Evolutionary conservation across 1,284 basidiomycete genomes (phyloP).

Genomic region (Sporisorium iseilematis-ciliati): DNA sequence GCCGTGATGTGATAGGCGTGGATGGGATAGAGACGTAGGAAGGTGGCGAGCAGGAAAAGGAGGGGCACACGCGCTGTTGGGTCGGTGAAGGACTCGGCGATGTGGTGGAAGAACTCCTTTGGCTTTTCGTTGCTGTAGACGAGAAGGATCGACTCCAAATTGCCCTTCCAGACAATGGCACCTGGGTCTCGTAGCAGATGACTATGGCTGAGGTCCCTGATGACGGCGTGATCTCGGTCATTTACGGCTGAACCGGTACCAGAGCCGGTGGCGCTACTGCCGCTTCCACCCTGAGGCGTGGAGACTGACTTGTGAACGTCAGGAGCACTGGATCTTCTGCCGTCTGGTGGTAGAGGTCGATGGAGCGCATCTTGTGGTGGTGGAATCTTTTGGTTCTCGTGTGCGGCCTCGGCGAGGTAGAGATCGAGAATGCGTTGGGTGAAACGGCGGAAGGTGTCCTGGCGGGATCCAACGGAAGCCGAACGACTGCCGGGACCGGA

Average conservation of each 20-base stretch:
- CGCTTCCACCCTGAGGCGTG: background rate
- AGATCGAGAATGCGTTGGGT: slow-evolving; percentile 61
- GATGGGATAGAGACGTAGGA: slow-evolving; percentile 61
- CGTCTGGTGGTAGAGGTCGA: slow-evolving; percentile 12
- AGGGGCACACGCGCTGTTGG: slow-evolving; percentile 51
- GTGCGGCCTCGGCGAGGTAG: slow-evolving; percentile 59
- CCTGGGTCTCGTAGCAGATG: slow-evolving; percentile 26
- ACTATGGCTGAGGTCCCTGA: slow-evolving; percentile 21
- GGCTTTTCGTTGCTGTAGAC: slow-evolving; percentile 59
- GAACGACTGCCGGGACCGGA: slow-evolving; percentile 33
- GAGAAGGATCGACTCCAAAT: slow-evolving; percentile 60
- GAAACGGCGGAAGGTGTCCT: slow-evolving; percentile 54
- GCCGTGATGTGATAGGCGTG: slow-evolving; percentile 65
- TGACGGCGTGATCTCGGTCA: slow-evolving; percentile 14
- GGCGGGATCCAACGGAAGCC: slow-evolving; percentile 26
- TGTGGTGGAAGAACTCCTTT: slow-evolving; percentile 65
- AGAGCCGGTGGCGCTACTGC: background rate
- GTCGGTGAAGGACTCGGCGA: slow-evolving; percentile 55
- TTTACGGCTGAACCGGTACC: background rate
- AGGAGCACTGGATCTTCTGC: slow-evolving; percentile 19
- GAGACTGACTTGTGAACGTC: slow-evolving; percentile 17
- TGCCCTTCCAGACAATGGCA: slow-evolving; percentile 55
- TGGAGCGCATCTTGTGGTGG: slow-evolving; percentile 21
- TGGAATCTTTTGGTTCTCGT: slow-evolving; percentile 32
- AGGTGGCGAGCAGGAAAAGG: slow-evolving; percentile 63